Base-by-base conservation (phyloP, 1,284 basidiomycete genomes). In the Ustilago nuda region DNA sequence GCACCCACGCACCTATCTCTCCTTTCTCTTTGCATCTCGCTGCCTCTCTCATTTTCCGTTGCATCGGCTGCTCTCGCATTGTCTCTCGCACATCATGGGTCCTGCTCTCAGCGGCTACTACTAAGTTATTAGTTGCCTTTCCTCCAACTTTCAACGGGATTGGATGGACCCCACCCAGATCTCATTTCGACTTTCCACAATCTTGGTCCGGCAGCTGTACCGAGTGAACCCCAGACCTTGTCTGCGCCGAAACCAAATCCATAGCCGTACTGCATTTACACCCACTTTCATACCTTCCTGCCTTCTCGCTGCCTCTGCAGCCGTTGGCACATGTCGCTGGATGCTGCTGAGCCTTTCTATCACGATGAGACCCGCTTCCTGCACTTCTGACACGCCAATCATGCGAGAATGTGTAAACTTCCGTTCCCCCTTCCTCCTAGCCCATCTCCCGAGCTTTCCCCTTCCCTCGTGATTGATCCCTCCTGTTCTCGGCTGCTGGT, bases 201-300 rank as follows among this genome's bases (percentile, higher is more conserved):
- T 45, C 36, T 53, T 56, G 55, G 54, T 35, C 30, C 37, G 46
- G 37, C 43, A 45, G 33, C 17, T 46, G 23, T 46, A 46, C 46
- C 48, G 48, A 58, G 39, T 48, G 56, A 66, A 19, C 56, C 56
- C 62, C 56, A 65, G 62, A 54, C 51, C 56, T 55, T 41, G 19
- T 43, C 56, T 58, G 32, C 55, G 41, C 39, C 27, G 32, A 7
- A 45, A 23, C 37, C 23, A 53, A n/a, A 41, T 53, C 39, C 30
- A 45, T 37, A 37, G 45, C 41, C 56, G 27, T 37, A 0, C 5
- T 56, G 55, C 55, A 56, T 55, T 19, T 41, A 19, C 37, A 30
- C 23, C 56, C 32, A 33, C 19, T 56, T 43, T 12, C 33, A 15
- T 27, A 27, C 3, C 23, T 27, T 27, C 23, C 23, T 27, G 23